Conservation (phyloP, 2,329 filamentous ascomycete genomes). For the Nemania diffusa region DNA sequence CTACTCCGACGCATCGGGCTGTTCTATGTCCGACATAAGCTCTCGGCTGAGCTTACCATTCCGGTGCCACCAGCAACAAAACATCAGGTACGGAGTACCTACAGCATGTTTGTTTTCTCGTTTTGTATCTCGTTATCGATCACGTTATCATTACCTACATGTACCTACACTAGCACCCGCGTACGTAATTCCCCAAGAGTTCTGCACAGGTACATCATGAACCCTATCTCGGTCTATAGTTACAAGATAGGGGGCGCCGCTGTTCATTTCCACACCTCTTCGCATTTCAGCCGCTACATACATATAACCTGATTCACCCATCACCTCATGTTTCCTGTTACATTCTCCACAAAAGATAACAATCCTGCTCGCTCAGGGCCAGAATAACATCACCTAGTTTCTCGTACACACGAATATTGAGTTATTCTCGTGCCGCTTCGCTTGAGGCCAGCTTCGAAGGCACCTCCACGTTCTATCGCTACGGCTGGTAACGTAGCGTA, state of each 20-base stretch:
- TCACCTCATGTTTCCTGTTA: neutral
- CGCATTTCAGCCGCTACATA: neutral
- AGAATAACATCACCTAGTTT: neutral
- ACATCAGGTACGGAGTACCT: neutral
- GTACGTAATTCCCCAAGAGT: too few relatives aligned
- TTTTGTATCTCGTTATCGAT: neutral
- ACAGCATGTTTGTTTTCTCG: conserved; percentile 5
- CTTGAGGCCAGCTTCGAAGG: neutral
- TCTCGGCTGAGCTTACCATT: conserved; percentile 9
- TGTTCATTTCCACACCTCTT: neutral
- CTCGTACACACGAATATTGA: neutral
- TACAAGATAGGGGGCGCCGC: neutral
- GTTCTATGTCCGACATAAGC: conserved; percentile 18
- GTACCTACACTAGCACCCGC: too few relatives aligned
- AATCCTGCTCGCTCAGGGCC: neutral
- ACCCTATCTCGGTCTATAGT: too few relatives aligned
- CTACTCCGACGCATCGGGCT: conserved; percentile 19
- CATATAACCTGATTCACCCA: neutral
- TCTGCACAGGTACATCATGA: too few relatives aligned
- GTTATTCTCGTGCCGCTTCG: neutral
- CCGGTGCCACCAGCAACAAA: neutral
- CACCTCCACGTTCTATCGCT: neutral
- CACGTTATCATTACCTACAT: too few relatives aligned
- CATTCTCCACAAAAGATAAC: conserved; percentile 10
- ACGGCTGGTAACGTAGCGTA: conserved; percentile 8